Percentiles rank a stretch among this genome's conserved stretches.
Evolutionary conservation across 208 protist genomes (phyloP).

Genomic region (Zelonia costaricensis): DNA sequence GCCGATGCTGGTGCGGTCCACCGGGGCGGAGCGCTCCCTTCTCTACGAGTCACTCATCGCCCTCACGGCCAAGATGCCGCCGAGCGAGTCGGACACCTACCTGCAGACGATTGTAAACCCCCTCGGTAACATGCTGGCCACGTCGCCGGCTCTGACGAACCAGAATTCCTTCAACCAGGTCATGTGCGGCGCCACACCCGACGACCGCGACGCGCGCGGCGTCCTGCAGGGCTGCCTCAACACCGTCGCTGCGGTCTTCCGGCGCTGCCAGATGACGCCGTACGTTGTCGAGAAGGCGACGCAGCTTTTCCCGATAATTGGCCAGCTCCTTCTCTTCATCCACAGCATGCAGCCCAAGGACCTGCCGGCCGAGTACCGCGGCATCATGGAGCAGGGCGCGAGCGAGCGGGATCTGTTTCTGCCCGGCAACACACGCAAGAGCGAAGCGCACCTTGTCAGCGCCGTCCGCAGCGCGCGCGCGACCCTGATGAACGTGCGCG

Average conservation of each 20-base stretch:
- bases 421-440: conserved; percentile 42
- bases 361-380: conserved; percentile 42
- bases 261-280: conserved; percentile 50
- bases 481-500: conserved; percentile 50
- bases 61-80: conserved; percentile 44
- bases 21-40: conserved; percentile 41
- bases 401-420: conserved; percentile 47
- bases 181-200: conserved; percentile 25
- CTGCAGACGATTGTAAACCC: conserved; percentile 63
- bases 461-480: conserved; percentile 30
- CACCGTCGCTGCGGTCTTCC: conserved; percentile 64
- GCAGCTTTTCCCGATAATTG: conserved; percentile 35
- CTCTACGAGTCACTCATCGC: conserved; percentile 75
- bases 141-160: conserved; percentile 22
- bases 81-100: conserved; percentile 42
- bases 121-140: conserved; percentile 42
- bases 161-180: conserved; percentile 66
- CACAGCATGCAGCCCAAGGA: conserved; percentile 50
- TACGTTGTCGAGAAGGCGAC: conserved; percentile 57
- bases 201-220: conserved; percentile 29
- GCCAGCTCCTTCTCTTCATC: conserved; percentile 41
- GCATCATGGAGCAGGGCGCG: conserved; percentile 41
- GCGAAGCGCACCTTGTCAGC: conserved; percentile 14
- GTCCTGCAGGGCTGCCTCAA: conserved; percentile 45
- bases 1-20: conserved; percentile 41